These are phyloP conservation scores for Alternaria triticimaculans DNA, from an alignment of 2,329 filamentous ascomycete genomes.

Conservation along the genomic window DNA sequence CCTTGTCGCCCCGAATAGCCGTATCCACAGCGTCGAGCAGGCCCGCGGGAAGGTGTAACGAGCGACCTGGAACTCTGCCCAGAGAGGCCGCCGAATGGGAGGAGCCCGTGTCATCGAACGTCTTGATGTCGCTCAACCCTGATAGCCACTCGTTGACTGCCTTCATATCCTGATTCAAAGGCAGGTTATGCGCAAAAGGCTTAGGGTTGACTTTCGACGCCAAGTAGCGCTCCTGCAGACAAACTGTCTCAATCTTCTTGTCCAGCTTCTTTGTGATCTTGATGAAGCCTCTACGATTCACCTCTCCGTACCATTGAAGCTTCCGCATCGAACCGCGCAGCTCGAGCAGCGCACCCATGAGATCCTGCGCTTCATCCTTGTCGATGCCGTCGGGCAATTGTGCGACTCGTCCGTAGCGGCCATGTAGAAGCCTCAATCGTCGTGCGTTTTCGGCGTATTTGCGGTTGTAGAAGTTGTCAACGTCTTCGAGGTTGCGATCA, in stretches of 20 bases:
- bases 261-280: slow-evolving; percentile 99
- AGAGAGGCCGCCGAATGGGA: slow-evolving; percentile 73
- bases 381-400: slow-evolving; percentile 77
- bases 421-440: slow-evolving; percentile 83
- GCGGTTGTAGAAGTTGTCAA: slow-evolving; percentile 96
- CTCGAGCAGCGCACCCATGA: slow-evolving; percentile 88
- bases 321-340: slow-evolving; percentile 87
- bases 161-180: slow-evolving; percentile 65
- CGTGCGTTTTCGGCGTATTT: slow-evolving; percentile 86
- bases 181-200: slow-evolving; percentile 80
- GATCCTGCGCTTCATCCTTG: slow-evolving; percentile 86
- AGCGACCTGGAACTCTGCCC: slow-evolving; percentile 76
- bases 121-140: slow-evolving; percentile 76
- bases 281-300: slow-evolving; percentile 91
- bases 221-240: slow-evolving; percentile 84
- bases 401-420: slow-evolving; percentile 79
- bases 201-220: slow-evolving; percentile 88
- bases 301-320: slow-evolving; percentile 96
- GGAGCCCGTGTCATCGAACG: slow-evolving; percentile 76
- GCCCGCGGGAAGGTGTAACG: slow-evolving; percentile 72
- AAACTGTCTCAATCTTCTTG: slow-evolving; percentile 82
- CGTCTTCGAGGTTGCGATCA: slow-evolving; percentile 95
- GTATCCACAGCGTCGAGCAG: slow-evolving; percentile 75
- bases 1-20: slow-evolving; percentile 73
- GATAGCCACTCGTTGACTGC: slow-evolving; percentile 92